These are phyloP conservation scores for Penicillium sp. DNA, from an alignment of 2,329 filamentous ascomycete genomes.

Conservation along the genomic window DNA sequence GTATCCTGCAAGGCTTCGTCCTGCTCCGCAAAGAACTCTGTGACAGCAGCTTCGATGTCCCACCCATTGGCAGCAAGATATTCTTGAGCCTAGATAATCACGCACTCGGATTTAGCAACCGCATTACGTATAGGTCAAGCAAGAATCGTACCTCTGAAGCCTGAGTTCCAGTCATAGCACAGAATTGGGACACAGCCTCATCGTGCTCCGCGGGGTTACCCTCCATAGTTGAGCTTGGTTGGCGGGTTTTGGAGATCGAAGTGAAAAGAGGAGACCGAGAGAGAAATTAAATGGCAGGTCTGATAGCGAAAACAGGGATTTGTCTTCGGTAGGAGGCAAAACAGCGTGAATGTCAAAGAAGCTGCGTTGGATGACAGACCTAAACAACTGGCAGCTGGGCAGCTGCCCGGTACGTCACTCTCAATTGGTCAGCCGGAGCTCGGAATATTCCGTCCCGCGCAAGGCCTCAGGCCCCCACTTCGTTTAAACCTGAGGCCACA, in stretches of 20 bases:
- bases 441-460: not conserved
- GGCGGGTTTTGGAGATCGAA: not conserved
- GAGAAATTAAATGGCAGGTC: not conserved
- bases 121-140: too few relatives aligned
- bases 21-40: slow-evolving; percentile 59
- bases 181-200: slow-evolving; percentile 54
- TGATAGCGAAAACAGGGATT: not conserved
- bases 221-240: slow-evolving; percentile 32
- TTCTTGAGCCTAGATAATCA: slow-evolving; percentile 57
- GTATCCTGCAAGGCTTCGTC: slow-evolving; percentile 40
- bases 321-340: not conserved
- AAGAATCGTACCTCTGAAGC: slow-evolving; percentile 48
- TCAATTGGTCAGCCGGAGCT: slow-evolving; percentile 9
- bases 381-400: slow-evolving; percentile 6
- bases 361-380: not conserved
- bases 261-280: not conserved
- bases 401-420: slow-evolving; percentile 8
- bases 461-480: not conserved
- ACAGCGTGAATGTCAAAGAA: not conserved
- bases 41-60: slow-evolving; percentile 64
- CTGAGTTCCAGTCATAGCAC: slow-evolving; percentile 55
- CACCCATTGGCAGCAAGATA: slow-evolving; percentile 66
- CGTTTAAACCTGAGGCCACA: not conserved
- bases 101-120: not conserved
- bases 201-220: slow-evolving; percentile 40